Conservation (phyloP, 345 rosid species). For the Populus davidiana region DNA sequence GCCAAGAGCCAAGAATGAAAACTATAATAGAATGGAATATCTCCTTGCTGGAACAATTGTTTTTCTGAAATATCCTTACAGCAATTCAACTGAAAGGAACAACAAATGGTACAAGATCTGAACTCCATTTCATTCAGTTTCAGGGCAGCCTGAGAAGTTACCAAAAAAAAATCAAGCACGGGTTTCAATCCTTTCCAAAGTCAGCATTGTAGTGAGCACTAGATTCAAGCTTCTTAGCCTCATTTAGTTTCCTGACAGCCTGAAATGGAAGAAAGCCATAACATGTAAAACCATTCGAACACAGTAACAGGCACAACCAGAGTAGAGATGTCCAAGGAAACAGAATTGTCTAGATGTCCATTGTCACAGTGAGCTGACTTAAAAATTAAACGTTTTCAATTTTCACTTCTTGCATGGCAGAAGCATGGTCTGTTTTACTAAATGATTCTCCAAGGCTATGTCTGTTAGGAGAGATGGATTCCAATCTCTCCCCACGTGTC, state of each 20-base stretch:
- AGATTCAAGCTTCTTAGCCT: conserved; percentile 97
- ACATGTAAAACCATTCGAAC: background rate
- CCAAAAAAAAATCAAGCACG: background rate
- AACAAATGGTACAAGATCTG: background rate
- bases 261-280: conserved; percentile 18
- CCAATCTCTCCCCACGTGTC: too few relatives aligned
- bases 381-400: background rate
- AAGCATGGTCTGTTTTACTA: background rate
- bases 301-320: background rate
- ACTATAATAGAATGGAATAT: background rate
- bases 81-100: background rate
- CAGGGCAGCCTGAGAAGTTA: background rate
- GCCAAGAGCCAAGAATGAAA: background rate
- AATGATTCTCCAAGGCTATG: background rate
- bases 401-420: background rate
- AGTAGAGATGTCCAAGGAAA: background rate
- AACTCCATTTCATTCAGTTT: background rate
- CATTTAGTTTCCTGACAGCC: conserved; percentile 93
- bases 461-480: too few relatives aligned
- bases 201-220: conserved; percentile 83
- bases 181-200: conserved; percentile 72
- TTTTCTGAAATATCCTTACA: background rate
- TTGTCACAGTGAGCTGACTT: background rate
- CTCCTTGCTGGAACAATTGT: background rate
- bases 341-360: background rate